A percentile compares a stretch with the other conserved stretches of the same genome.
Evolutionary conservation across 2,329 filamentous ascomycete genomes (phyloP).

Genomic region (Davidsoniella virescens): DNA sequence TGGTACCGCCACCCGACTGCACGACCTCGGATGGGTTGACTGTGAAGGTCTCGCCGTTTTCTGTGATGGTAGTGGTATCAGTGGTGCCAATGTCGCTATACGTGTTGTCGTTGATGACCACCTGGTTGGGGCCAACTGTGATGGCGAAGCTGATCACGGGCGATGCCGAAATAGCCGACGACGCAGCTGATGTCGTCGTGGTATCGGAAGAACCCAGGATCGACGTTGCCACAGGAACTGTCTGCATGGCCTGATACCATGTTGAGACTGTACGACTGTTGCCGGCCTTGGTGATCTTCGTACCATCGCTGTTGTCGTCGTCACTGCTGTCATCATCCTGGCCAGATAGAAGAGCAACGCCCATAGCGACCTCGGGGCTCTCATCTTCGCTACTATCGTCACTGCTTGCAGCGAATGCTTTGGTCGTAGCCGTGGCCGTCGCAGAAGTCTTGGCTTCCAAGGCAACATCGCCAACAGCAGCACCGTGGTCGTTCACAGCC

Average conservation of each 20-base stretch:
- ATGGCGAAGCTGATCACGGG: conserved; percentile 22
- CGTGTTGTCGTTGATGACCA: conserved; percentile 32
- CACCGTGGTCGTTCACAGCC: conserved; percentile 5
- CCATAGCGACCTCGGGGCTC: not conserved
- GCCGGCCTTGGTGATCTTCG: conserved; percentile 8
- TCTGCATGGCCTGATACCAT: conserved; percentile 1
- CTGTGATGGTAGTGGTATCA: conserved; percentile 26
- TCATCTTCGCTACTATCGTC: not conserved
- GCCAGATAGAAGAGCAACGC: not conserved
- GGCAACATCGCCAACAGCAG: not conserved
- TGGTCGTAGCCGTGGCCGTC: no score
- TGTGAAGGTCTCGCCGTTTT: conserved; percentile 28
- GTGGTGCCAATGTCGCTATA: conserved; percentile 24
- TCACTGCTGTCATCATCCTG: not conserved
- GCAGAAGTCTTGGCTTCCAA: not conserved
- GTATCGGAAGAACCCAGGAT: not conserved
- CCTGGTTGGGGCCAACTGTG: conserved; percentile 27
- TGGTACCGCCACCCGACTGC: conserved; percentile 18
- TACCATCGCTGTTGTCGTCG: not conserved
- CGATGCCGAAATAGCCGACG: not conserved
- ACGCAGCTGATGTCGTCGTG: not conserved
- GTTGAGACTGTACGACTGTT: not conserved
- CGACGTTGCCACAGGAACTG: not conserved
- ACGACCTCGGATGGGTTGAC: conserved; percentile 26
- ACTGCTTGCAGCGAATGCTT: no score